Evolutionary conservation across 495 filamentous ascomycete species (phyloP).

Genomic region (Hypoxylon trugodes): DNA sequence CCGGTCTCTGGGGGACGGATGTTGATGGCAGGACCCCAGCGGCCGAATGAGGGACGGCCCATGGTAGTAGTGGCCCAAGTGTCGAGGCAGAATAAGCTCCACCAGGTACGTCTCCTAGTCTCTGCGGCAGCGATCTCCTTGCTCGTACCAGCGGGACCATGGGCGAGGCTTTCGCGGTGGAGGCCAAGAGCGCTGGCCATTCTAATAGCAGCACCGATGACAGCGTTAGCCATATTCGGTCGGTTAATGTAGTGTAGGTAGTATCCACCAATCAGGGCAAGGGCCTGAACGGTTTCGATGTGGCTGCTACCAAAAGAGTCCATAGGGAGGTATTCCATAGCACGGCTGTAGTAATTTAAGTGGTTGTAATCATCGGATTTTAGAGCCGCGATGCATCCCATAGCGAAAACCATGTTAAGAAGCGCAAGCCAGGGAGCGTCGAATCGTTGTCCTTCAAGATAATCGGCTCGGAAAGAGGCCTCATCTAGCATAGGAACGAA

Average conservation of each 20-base stretch:
- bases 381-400: slow-evolving; percentile 76
- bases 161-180: slow-evolving; percentile 73
- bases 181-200: slow-evolving; percentile 79
- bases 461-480: slow-evolving; percentile 74
- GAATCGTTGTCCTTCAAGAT: slow-evolving; percentile 69
- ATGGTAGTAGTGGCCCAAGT: slow-evolving; percentile 80
- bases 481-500: slow-evolving; percentile 83
- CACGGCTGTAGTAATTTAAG: slow-evolving; percentile 74
- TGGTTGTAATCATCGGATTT: slow-evolving; percentile 77
- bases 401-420: slow-evolving; percentile 81
- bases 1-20: slow-evolving; percentile 70
- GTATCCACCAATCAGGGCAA: slow-evolving; percentile 76
- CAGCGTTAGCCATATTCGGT: slow-evolving; percentile 76
- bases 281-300: slow-evolving; percentile 74
- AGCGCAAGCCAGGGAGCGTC: slow-evolving; percentile 79
- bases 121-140: slow-evolving; percentile 66
- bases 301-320: slow-evolving; percentile 74
- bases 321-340: slow-evolving; percentile 72
- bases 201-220: slow-evolving; percentile 71
- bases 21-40: slow-evolving; percentile 77
- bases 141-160: slow-evolving; percentile 47
- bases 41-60: slow-evolving; percentile 79
- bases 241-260: slow-evolving; percentile 84
- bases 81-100: slow-evolving; percentile 81
- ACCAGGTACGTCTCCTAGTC: slow-evolving; percentile 78